Evolutionary conservation across 805 yeast species (phyloP).

Genomic region (Schwanniomyces occidentalis): DNA sequence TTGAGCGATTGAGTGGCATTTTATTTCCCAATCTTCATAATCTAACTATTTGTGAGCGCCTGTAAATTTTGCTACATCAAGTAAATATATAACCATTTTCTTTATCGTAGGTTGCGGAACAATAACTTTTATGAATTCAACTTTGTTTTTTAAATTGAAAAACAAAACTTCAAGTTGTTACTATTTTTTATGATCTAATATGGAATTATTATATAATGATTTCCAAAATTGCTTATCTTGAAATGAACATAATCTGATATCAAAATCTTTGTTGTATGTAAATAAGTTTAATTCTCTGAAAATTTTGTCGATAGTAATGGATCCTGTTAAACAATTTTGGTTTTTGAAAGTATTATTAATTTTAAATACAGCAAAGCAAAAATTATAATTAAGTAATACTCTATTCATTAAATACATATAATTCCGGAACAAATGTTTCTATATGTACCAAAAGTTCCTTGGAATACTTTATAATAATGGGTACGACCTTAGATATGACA

Average conservation of each 20-base stretch:
- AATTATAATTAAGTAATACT: slow-evolving; percentile 27
- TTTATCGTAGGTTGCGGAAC: too few species aligned
- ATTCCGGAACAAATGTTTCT: slow-evolving; percentile 39
- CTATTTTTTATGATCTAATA: too few species aligned
- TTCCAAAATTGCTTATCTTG: slow-evolving; percentile 28
- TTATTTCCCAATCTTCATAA: slow-evolving; percentile 34
- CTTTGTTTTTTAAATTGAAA: too few species aligned
- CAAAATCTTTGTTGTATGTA: slow-evolving; percentile 21
- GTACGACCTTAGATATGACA: slow-evolving; percentile 32
- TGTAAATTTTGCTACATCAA: too few species aligned
- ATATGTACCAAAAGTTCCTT: slow-evolving; percentile 37
- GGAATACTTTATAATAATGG: slow-evolving; percentile 31
- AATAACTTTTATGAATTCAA: too few species aligned
- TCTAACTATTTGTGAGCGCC: slow-evolving; percentile 16
- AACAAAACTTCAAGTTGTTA: too few species aligned
- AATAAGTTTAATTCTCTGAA: slow-evolving; percentile 24
- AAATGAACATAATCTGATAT: slow-evolving; percentile 31
- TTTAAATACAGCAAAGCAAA: slow-evolving; percentile 14
- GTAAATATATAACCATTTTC: too few species aligned
- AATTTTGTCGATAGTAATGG: slow-evolving; percentile 22
- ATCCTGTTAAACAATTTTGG: slow-evolving; percentile 32
- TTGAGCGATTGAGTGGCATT: slow-evolving; percentile 30
- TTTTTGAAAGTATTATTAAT: slow-evolving; percentile 18
- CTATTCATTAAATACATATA: slow-evolving; percentile 36
- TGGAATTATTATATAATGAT: slow-evolving; percentile 17